A percentile compares a stretch with the other conserved stretches of the same genome.
Conservation (phyloP, 1,284 basidiomycete species). For the Cryptococcus depauperatus region DNA sequence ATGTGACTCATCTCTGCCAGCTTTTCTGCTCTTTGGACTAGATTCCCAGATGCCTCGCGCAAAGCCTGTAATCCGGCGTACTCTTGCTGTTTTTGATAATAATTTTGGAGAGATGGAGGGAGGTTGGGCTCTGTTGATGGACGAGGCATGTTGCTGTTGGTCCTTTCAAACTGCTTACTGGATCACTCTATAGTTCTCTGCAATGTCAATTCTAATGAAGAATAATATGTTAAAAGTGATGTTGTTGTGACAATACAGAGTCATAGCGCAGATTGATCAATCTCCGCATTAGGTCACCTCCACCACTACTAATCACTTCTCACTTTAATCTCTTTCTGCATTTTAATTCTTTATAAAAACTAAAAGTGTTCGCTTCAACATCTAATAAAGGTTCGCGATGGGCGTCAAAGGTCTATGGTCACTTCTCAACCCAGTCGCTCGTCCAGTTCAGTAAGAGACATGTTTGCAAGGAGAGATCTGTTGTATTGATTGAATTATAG, state of each 20-base stretch:
- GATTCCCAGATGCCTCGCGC: conserved; percentile 31
- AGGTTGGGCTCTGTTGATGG: conserved; percentile 16
- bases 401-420: conserved; percentile 94
- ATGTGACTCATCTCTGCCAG: conserved; percentile 41
- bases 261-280: too few relatives aligned
- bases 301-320: too few relatives aligned
- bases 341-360: not conserved
- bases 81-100: conserved; percentile 44
- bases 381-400: conserved; percentile 50
- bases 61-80: conserved; percentile 41
- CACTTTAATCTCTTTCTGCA: too few relatives aligned
- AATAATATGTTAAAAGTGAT: too few relatives aligned
- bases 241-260: too few relatives aligned
- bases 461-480: conserved; percentile 4
- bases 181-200: too few relatives aligned
- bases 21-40: conserved; percentile 37
- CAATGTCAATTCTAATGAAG: too few relatives aligned
- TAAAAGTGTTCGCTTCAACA: not conserved
- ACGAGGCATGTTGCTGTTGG: conserved; percentile 13
- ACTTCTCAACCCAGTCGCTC: conserved; percentile 78
- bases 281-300: too few relatives aligned
- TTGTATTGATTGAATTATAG: conserved; percentile 44
- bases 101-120: conserved; percentile 32
- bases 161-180: too few relatives aligned
- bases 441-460: conserved; percentile 66